Evolutionary conservation across 176 grass and related monocot genomes (phyloP), one percentile per base, ranked within the genome.

Genomic region (Lolium rigidum): DNA sequence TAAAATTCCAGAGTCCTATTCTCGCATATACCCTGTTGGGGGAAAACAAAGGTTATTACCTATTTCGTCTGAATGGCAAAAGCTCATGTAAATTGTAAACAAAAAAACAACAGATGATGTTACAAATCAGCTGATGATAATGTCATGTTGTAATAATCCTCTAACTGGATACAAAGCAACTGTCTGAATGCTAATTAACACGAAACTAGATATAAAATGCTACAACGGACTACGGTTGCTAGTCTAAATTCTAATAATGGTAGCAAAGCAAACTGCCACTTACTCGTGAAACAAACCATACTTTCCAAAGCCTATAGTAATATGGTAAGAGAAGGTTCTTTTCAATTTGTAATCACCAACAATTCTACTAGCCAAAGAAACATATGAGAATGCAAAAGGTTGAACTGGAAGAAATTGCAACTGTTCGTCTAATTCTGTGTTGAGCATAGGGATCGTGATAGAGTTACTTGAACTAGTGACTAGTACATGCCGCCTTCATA

Each of bases 1-100:
- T 92, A 99, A 87, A 99, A 99, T 72, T 99, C 88, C 85, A 96
- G 80, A 75, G 88, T 78, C 84, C 48, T 88, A 81, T 88, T 82
- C 92, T 91, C 90, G 13, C 88, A 94, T 85, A 99, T 93, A 48
- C 97, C 94, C 94, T 99, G 87, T 83, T 85, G 21, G 49, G 38
- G 59, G 46, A 86, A 90, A 69, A 84, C 65, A 31, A 58, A 87
- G 52, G 15, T 88, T 78, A 84, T 10, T n/a, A 67, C 57, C 46
- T 9, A 74, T 3, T 8, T 65, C 9, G 7, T 73, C 8, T 22
- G 63, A 60, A 74, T 35, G 39, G 50, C 3, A 83, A 82, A 80
- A 75, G 58, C 9, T 73, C 54, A 10, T 62, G n/a, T 43, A 35
- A 79, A 57, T 8, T 52, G n/a, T 43, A 37, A 70, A 58, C 60